Base-by-base conservation (phyloP, 2,329 filamentous ascomycete genomes). In the Aspergillus transmontanensis region DNA sequence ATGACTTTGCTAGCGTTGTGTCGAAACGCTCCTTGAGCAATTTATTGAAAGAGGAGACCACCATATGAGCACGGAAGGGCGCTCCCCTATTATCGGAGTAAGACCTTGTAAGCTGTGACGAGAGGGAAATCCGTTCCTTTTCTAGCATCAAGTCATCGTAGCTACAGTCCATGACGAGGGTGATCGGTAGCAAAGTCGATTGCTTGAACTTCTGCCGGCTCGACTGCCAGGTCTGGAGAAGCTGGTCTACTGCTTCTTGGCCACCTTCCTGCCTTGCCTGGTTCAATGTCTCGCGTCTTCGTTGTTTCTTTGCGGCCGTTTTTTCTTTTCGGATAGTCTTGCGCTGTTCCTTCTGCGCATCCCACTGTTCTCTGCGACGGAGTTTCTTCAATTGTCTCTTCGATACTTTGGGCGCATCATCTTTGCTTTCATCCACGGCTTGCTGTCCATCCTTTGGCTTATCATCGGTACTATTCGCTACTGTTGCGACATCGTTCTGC, bases 111-210 rank as follows among this genome's bases (percentile, higher is more conserved):
- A 99, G 84, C 78, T 99, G 95, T 62, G 89, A 87, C 1, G 87
- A 87, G 14, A 99, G 84, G 5, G 93, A 97, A 60, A 94, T 89
- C 34, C 91, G 83, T 79, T 99, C 95, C 69, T 91, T 90, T 43
- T 94, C 91, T 57, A 84, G 85, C 95, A 99, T 99, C 73, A 94
- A 86, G 48, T 91, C 83, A 76, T 99, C 94, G 75, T 96, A 99
- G 68, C 91, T 89, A 79, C 94, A 98, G 80, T 99, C 95, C 66
- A 99, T 82, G 63, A 99, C 84, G 68, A 99, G 82, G 0, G 92
- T 87, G 26, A 98, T 81, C 1, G 94, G 93, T 0, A 96, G 85
- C 61, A 88, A 86, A 56, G 83, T 80, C 4, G 83, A 79, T 23
- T 71, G 77, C 59, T 67, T 69, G 46, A 71, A 67, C 57, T 72